These are phyloP conservation scores for Cardiospermum halicacabum DNA, from an alignment of 345 rosid genomes.

Conservation along the genomic window DNA sequence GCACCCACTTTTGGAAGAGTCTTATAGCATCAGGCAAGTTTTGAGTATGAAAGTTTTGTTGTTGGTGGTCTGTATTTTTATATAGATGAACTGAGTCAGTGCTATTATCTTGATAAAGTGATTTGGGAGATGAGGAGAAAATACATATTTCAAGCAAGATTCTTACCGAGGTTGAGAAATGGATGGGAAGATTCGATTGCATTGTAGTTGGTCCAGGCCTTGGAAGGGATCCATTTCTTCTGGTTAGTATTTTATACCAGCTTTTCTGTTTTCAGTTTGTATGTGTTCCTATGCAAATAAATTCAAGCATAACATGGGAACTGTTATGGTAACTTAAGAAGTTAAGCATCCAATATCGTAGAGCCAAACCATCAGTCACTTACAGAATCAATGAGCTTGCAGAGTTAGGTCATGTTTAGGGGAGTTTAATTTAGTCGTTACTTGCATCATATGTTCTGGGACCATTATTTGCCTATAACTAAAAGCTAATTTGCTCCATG, in stretches of 20 bases:
- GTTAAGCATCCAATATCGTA: too few species aligned
- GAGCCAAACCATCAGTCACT: too few species aligned
- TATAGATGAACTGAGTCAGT: slow-evolving; percentile 11
- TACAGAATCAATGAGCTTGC: too few species aligned
- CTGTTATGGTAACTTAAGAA: too few species aligned
- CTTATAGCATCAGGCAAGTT: slow-evolving; percentile 61
- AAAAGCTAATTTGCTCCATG: too few species aligned
- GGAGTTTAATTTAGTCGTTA: too few species aligned
- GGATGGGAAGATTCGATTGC: slow-evolving; percentile 98
- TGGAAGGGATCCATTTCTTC: slow-evolving; percentile 89
- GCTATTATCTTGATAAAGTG: slow-evolving; percentile 19
- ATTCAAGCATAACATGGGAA: not conserved
- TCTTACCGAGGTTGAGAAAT: slow-evolving; percentile 75
- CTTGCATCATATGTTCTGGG: too few species aligned
- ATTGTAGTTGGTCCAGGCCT: slow-evolving; percentile 96
- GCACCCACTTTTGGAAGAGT: slow-evolving; percentile 87
- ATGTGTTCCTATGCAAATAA: not conserved
- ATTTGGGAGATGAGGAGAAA: slow-evolving; percentile 51
- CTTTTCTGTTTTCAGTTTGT: not conserved
- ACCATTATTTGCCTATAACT: too few species aligned
- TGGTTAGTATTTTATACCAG: slow-evolving; percentile 33
- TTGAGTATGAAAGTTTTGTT: not conserved
- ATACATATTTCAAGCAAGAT: slow-evolving; percentile 36
- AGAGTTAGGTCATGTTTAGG: too few species aligned
- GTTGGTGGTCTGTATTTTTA: not conserved